Percentiles rank a stretch among this genome's conserved stretches.
phyloP scores from a whole-genome alignment of 257 asterid species.

The Coffea canephora region DNA sequence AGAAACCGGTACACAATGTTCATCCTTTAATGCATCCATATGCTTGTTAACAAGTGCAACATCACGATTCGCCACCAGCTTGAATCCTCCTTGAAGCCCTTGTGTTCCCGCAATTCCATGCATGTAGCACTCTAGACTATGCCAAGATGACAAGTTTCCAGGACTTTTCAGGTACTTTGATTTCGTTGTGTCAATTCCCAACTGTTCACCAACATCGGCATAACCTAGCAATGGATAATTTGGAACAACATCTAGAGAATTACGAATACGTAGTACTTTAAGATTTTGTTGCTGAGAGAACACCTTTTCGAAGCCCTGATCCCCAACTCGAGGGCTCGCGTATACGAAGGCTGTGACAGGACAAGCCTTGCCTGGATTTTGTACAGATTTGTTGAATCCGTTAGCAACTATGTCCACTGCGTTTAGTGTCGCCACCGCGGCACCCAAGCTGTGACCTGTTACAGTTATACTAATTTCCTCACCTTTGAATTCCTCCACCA shows the following conservation, averaged over 20 bases:
- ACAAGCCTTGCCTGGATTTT: constrained; percentile 38
- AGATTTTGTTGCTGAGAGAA: constrained; percentile 29
- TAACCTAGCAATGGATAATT: constrained; percentile 46
- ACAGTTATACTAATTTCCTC: constrained; percentile 73
- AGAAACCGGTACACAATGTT: constrained; percentile 45
- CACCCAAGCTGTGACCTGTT: constrained; percentile 86
- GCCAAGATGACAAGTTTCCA: constrained; percentile 44
- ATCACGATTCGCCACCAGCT: constrained; percentile 50
- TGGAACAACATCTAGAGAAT: constrained; percentile 57
- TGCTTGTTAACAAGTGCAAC: constrained; percentile 56
- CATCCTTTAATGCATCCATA: constrained; percentile 49
- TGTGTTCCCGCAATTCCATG: constrained; percentile 82
- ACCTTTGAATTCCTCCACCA: constrained; percentile 58
- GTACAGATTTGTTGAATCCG: constrained; percentile 41
- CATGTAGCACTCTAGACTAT: constrained; percentile 59
- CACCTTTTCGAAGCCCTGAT: constrained; percentile 27
- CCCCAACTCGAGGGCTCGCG: constrained; percentile 79
- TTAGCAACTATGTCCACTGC: constrained; percentile 64
- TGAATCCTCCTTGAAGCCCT: constrained; percentile 52
- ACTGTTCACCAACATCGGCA: constrained; percentile 62
- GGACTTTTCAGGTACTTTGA: constrained; percentile 58
- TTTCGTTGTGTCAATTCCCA: constrained; percentile 47
- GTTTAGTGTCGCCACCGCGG: constrained; percentile 61
- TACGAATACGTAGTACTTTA: constrained; percentile 41
- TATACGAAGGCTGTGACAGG: constrained; percentile 66